Evolutionary conservation across 495 filamentous ascomycete genomes (phyloP).

Genomic region (Lineolata rhizophorae): DNA sequence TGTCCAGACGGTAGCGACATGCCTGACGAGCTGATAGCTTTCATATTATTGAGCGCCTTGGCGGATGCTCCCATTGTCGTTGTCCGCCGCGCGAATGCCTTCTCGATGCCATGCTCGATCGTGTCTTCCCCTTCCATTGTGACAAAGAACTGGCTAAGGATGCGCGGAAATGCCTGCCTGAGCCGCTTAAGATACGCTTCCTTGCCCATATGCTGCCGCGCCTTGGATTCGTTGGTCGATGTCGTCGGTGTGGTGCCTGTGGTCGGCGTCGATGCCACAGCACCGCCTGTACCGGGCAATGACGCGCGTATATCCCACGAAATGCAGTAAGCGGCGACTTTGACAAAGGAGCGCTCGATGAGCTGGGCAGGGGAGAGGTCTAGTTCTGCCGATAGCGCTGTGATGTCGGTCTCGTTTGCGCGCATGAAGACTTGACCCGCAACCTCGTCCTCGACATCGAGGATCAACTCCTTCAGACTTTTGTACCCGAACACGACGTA

Average conservation of each 20-base stretch:
- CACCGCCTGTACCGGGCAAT: no score
- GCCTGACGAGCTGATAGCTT: constrained; percentile 34
- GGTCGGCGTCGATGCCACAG: no score
- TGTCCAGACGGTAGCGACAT: constrained; percentile 45
- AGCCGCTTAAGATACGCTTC: constrained; percentile 37
- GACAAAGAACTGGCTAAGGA: constrained; percentile 50
- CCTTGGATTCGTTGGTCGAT: constrained; percentile 25
- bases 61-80: constrained; percentile 32
- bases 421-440: constrained; percentile 73
- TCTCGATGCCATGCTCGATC: constrained; percentile 52
- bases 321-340: constrained; percentile 64
- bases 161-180: constrained; percentile 46
- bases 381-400: constrained; percentile 33
- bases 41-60: constrained; percentile 43
- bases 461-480: constrained; percentile 43
- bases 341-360: constrained; percentile 47
- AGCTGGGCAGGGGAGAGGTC: constrained; percentile 23
- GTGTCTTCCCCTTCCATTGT: constrained; percentile 50
- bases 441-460: constrained; percentile 55
- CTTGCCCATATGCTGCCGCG: constrained; percentile 42
- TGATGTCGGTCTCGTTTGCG: constrained; percentile 37
- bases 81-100: constrained; percentile 41
- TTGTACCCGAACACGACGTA: constrained; percentile 63
- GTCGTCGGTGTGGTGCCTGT: constrained; percentile 25
- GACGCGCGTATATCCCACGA: constrained; percentile 68